Conservation (phyloP, 1,284 basidiomycete species). For the Ustanciosporium gigantosporum region DNA sequence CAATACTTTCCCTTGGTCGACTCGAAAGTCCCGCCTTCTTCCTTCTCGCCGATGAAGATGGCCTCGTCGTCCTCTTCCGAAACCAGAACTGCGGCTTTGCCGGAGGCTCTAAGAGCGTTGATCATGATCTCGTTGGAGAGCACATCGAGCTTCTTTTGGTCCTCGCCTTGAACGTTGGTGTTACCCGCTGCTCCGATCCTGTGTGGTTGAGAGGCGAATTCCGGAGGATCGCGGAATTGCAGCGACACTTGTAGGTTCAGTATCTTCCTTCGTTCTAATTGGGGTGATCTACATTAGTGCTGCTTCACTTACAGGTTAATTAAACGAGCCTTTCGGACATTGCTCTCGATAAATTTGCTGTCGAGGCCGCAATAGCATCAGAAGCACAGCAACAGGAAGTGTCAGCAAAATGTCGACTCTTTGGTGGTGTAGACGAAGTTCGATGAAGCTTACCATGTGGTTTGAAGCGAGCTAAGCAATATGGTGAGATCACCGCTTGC, state of each 20-base stretch:
- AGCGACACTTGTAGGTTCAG: too few species aligned
- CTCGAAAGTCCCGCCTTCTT: conserved; percentile 59
- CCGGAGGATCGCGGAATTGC: background rate
- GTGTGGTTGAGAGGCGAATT: conserved; percentile 5
- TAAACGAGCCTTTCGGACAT: conserved; percentile 91
- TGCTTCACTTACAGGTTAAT: conserved; percentile 96
- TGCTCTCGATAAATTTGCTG: conserved; percentile 88
- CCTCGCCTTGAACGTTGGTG: conserved; percentile 95
- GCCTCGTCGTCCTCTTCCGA: conserved; percentile 94
- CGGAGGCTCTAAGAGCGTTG: conserved; percentile 82
- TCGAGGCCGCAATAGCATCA: background rate
- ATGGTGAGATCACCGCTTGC: conserved; percentile 83
- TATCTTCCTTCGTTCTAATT: too few species aligned
- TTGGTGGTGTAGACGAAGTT: background rate
- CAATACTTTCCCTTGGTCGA: conserved; percentile 67
- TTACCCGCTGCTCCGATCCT: conserved; percentile 94
- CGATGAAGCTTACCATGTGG: conserved; percentile 63
- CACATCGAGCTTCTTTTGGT: conserved; percentile 99
- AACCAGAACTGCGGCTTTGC: conserved; percentile 93
- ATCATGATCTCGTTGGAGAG: conserved; percentile 99
- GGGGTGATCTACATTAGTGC: background rate
- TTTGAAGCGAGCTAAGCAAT: conserved; percentile 91
- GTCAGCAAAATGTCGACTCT: background rate
- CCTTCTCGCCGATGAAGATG: conserved; percentile 74
- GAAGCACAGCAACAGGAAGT: background rate